These are phyloP conservation scores for Phytophthora palmivora DNA, from an alignment of 352 stramenopile species.

Conservation along the genomic window DNA sequence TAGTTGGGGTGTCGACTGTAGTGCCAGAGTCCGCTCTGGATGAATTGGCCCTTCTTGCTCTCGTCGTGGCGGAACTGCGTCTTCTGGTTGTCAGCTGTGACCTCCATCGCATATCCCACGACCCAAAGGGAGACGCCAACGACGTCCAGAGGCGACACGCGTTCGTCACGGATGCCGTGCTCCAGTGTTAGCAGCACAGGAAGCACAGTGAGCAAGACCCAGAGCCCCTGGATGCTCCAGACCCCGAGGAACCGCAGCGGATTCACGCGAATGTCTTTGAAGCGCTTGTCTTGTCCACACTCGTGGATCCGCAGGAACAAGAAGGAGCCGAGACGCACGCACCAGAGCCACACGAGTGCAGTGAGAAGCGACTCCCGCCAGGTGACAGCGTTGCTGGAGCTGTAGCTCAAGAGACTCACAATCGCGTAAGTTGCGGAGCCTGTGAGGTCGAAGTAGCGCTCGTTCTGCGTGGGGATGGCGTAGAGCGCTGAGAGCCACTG, in stretches of 20 bases:
- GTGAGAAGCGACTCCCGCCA: slow-evolving; percentile 70
- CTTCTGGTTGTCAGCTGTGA: slow-evolving; percentile 86
- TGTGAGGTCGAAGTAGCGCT: slow-evolving; percentile 87
- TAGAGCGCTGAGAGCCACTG: slow-evolving; percentile 77
- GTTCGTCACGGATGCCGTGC: slow-evolving; percentile 34
- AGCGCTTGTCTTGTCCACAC: slow-evolving; percentile 77
- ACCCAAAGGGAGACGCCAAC: slow-evolving; percentile 57
- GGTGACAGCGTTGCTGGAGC: slow-evolving; percentile 18
- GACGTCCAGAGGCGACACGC: slow-evolving; percentile 50
- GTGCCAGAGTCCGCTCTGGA: slow-evolving; percentile 81
- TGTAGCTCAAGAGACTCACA: slow-evolving; percentile 60
- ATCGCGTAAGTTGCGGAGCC: slow-evolving; percentile 76
- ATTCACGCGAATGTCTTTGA: slow-evolving; percentile 69
- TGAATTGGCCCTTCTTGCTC: slow-evolving; percentile 82
- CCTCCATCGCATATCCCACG: slow-evolving; percentile 76
- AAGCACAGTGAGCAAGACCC: slow-evolving; percentile 80
- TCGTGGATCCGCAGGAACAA: slow-evolving; percentile 77
- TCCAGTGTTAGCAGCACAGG: slow-evolving; percentile 65
- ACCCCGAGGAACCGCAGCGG: slow-evolving; percentile 75
- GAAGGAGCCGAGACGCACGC: slow-evolving; percentile 77
- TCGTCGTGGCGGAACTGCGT: slow-evolving; percentile 69
- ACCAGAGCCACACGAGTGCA: slow-evolving; percentile 81
- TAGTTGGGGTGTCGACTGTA: slow-evolving; percentile 95
- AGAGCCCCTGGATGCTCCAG: slow-evolving; percentile 87
- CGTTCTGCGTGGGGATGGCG: slow-evolving; percentile 70